Evolutionary conservation across 169 alveolate genomes (phyloP).

Genomic region (Eimeria maxima): DNA sequence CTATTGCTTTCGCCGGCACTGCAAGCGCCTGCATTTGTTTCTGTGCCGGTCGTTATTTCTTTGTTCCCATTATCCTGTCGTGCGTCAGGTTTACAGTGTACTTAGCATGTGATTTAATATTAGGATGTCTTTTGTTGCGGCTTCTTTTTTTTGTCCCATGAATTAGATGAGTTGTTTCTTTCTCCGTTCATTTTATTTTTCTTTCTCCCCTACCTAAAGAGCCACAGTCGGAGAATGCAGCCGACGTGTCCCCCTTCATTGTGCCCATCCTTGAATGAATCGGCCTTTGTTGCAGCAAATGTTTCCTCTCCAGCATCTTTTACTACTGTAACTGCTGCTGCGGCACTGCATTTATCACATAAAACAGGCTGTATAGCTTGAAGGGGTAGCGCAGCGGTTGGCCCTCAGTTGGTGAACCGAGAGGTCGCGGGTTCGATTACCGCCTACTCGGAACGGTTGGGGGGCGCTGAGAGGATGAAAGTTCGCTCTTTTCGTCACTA

Average conservation of each 20-base stretch:
- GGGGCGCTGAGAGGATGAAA: conserved; percentile 13
- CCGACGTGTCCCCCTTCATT: background rate
- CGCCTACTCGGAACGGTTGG: background rate
- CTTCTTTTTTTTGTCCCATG: background rate
- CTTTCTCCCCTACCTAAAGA: background rate
- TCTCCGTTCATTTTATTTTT: background rate
- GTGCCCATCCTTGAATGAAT: no score
- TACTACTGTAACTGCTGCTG: background rate
- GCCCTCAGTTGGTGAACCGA: background rate
- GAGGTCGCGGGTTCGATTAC: background rate
- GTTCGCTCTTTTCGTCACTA: conserved; percentile 58
- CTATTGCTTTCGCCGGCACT: no score
- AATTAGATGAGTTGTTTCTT: background rate
- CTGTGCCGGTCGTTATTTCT: background rate
- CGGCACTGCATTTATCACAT: no score
- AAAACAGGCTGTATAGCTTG: background rate
- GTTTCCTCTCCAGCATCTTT: no score
- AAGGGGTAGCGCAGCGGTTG: background rate
- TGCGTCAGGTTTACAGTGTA: background rate
- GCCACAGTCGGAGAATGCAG: no score
- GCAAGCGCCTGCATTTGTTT: no score
- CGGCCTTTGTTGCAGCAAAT: no score
- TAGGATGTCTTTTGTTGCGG: background rate
- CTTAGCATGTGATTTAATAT: background rate
- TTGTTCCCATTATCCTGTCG: background rate